phyloP scores from a whole-genome alignment of 768 basidiomycete species.

The Collybiopsis luxurians region DNA sequence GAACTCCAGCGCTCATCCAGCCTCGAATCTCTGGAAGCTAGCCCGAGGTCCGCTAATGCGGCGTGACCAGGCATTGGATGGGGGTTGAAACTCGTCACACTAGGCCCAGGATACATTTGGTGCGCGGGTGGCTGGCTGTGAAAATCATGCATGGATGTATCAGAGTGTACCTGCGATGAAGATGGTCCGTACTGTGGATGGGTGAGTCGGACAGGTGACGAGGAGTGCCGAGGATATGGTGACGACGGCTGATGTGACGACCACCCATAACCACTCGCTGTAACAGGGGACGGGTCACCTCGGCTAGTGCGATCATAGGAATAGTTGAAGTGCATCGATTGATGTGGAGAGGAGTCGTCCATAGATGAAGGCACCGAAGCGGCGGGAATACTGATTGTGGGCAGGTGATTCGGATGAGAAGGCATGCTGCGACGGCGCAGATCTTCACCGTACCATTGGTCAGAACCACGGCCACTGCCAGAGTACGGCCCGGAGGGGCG shows the following conservation, averaged over 20 bases:
- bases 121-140: slow-evolving; percentile 15
- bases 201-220: slow-evolving; percentile 2
- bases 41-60: slow-evolving; percentile 58
- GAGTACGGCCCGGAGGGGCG: neutral
- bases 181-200: slow-evolving; percentile 6
- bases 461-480: neutral
- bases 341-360: slow-evolving; percentile 3
- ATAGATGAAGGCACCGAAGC: slow-evolving; percentile 2
- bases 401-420: neutral
- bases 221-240: slow-evolving; percentile 5
- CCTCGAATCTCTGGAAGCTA: slow-evolving; percentile 53
- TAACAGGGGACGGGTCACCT: neutral
- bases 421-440: neutral
- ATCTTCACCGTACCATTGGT: slow-evolving; percentile 2
- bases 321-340: slow-evolving; percentile 4
- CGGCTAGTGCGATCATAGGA: slow-evolving; percentile 12
- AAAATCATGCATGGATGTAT: neutral
- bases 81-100: slow-evolving; percentile 2
- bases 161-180: neutral
- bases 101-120: slow-evolving; percentile 15
- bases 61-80: slow-evolving; percentile 21
- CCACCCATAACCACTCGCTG: neutral
- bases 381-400: slow-evolving; percentile 8
- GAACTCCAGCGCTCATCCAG: slow-evolving; percentile 59
- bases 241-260: neutral